A percentile compares a stretch with the other conserved stretches of the same genome.
Evolutionary conservation across 805 yeast species (phyloP).

Genomic region (Ogataea ramenticola): DNA sequence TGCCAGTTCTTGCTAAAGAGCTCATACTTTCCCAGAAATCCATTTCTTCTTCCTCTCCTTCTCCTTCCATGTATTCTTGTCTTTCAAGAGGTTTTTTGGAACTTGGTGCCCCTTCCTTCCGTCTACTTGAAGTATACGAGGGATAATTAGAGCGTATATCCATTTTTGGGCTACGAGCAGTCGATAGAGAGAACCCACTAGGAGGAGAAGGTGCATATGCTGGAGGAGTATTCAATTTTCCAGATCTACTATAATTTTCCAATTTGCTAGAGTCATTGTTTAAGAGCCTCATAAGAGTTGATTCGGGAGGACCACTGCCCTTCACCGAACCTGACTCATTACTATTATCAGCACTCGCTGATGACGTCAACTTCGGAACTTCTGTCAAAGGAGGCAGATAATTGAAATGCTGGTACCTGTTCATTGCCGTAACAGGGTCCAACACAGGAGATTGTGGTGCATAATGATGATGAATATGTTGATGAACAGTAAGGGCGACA

Average conservation of each 20-base stretch:
- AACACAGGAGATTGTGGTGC: conserved; percentile 33
- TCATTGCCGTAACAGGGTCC: conserved; percentile 47
- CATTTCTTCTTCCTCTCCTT: conserved; percentile 52
- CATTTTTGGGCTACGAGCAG: not conserved
- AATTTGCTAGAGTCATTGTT: conserved; percentile 23
- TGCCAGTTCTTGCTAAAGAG: conserved; percentile 35
- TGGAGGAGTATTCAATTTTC: not conserved
- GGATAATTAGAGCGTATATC: not conserved
- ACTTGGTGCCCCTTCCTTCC: conserved; percentile 9
- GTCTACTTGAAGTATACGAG: not conserved
- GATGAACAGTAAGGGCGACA: conserved; percentile 66
- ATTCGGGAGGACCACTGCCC: conserved; percentile 16
- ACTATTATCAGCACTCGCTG: conserved; percentile 35
- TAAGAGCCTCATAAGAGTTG: conserved; percentile 37
- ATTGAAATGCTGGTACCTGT: conserved; percentile 65
- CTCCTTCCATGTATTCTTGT: conserved; percentile 11
- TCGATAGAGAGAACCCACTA: not conserved
- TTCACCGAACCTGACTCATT: conserved; percentile 8
- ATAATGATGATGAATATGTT: conserved; percentile 79
- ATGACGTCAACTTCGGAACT: conserved; percentile 62
- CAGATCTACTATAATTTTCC: too few species aligned
- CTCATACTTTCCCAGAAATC: conserved; percentile 72
- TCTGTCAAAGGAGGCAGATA: conserved; percentile 65
- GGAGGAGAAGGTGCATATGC: not conserved
- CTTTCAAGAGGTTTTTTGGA: conserved; percentile 1